These are phyloP conservation scores for Monilinia laxa DNA, from an alignment of 2,329 filamentous ascomycete genomes.

Conservation along the genomic window DNA sequence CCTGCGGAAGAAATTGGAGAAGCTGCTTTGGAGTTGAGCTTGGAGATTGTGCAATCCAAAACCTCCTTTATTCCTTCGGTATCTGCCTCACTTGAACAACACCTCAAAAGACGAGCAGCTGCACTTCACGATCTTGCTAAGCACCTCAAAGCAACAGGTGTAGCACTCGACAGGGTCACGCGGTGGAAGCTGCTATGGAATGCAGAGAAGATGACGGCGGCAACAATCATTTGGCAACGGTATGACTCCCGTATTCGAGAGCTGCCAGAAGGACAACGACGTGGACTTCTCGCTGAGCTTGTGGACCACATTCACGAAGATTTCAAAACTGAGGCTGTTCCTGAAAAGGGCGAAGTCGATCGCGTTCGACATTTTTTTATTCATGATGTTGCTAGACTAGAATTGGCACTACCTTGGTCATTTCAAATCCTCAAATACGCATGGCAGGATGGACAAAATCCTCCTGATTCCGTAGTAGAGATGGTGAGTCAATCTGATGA, in stretches of 20 bases:
- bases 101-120: slow-evolving; percentile 69
- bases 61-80: slow-evolving; percentile 71
- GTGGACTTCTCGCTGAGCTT: slow-evolving; percentile 71
- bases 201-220: slow-evolving; percentile 85
- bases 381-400: slow-evolving; percentile 68
- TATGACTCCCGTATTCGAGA: slow-evolving; percentile 69
- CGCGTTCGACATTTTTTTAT: slow-evolving; percentile 84
- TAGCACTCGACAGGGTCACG: slow-evolving; percentile 63
- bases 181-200: slow-evolving; percentile 84
- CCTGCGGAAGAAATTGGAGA: slow-evolving; percentile 67
- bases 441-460: slow-evolving; percentile 60
- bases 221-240: slow-evolving; percentile 73
- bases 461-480: slow-evolving; percentile 47
- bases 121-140: slow-evolving; percentile 74
- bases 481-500: slow-evolving; percentile 66
- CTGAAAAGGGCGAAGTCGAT: slow-evolving; percentile 70
- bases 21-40: slow-evolving; percentile 76
- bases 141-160: slow-evolving; percentile 66
- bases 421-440: slow-evolving; percentile 73
- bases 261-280: slow-evolving; percentile 59
- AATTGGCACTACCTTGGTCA: slow-evolving; percentile 76
- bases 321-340: slow-evolving; percentile 67
- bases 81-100: slow-evolving; percentile 75
- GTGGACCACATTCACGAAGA: slow-evolving; percentile 74
- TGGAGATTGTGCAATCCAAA: slow-evolving; percentile 76